Conservation (phyloP, 148 eudicot genomes). For the Camellia japonica region DNA sequence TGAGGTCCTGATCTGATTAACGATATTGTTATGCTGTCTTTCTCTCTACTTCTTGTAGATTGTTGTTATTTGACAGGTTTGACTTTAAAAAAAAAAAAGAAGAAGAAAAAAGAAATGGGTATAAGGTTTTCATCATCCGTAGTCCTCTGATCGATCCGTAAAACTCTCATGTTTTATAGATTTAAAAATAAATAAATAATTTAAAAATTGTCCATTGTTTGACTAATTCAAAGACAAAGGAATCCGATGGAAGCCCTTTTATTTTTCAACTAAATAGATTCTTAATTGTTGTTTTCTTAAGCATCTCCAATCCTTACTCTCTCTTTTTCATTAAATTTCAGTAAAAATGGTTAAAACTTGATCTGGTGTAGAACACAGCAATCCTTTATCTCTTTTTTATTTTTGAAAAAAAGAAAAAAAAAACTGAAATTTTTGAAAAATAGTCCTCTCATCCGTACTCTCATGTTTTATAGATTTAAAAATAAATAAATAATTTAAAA, state of each 20-base stretch:
- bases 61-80: neutral
- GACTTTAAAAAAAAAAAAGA: no score
- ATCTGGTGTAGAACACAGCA: no score
- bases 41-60: neutral
- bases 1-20: conserved; percentile 1
- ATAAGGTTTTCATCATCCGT: neutral
- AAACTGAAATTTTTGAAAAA: no score
- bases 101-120: neutral
- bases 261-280: neutral
- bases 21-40: neutral
- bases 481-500: no score
- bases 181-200: no score
- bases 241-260: conserved; percentile 3
- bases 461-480: no score
- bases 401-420: no score
- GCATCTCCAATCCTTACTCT: neutral
- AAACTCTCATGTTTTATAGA: neutral
- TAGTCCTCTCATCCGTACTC: neutral
- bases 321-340: no score
- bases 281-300: neutral
- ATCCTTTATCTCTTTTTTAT: no score
- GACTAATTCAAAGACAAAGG: neutral
- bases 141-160: neutral
- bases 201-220: no score
- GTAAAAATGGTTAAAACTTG: no score